Conservation (phyloP, 177 flowering plant genomes). For the Vitis hybrid region DNA sequence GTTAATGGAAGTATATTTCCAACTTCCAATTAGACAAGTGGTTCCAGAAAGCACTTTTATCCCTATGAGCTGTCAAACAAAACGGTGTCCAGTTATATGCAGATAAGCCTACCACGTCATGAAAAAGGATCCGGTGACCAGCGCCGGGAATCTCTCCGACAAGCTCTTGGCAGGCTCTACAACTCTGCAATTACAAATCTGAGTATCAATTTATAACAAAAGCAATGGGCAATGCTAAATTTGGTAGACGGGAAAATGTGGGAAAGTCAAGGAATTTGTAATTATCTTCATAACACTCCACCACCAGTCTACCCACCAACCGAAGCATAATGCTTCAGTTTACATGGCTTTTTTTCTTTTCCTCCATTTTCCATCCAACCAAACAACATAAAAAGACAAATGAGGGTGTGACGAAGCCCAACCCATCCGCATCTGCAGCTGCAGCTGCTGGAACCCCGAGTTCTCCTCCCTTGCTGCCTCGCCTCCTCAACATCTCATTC, state of each 20-base stretch:
- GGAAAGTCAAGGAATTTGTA: too few species aligned
- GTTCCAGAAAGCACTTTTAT: too few species aligned
- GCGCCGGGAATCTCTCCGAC: slow-evolving; percentile 41
- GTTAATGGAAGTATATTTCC: too few species aligned
- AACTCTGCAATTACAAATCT: slow-evolving; percentile 32
- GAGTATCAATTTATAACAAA: background rate
- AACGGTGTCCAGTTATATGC: too few species aligned
- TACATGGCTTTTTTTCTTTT: background rate
- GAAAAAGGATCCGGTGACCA: slow-evolving; percentile 68
- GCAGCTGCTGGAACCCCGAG: slow-evolving; percentile 22
- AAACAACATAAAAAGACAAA: slow-evolving; percentile 3
- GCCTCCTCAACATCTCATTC: slow-evolving; percentile 20
- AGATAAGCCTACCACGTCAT: slow-evolving; percentile 50
- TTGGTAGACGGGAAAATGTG: too few species aligned
- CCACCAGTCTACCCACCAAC: too few species aligned
- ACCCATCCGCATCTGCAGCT: slow-evolving; percentile 57
- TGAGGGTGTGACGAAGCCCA: background rate
- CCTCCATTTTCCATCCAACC: slow-evolving; percentile 8
- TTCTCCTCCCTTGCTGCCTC: background rate
- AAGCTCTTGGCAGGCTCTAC: slow-evolving; percentile 43
- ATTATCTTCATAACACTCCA: too few species aligned
- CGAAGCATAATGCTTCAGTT: too few species aligned
- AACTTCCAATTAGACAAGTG: too few species aligned
- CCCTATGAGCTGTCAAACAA: too few species aligned
- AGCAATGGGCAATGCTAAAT: slow-evolving; percentile 1